Base-by-base conservation (phyloP, 2,329 filamentous ascomycete genomes). In the Colletotrichum lini region DNA sequence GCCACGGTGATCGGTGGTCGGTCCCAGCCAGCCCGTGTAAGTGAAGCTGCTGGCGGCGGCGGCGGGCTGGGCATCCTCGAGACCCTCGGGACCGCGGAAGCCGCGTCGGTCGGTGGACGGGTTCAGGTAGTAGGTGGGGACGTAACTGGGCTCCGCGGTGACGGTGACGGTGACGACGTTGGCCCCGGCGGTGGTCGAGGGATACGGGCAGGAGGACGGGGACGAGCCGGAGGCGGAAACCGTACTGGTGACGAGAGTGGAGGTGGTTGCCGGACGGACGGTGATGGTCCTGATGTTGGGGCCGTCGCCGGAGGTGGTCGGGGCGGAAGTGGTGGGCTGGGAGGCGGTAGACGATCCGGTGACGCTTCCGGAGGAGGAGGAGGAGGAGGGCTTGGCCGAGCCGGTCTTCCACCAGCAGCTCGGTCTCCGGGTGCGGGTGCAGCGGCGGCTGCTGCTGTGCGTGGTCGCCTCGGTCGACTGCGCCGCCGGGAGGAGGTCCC, bases 121-220 rank as follows among this genome's bases (percentile, higher is more conserved):
- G n/a, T 50, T n/a, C 30, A 52, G 30, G 45, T 42, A 2, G 21
- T 52, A 62, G 21, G 45, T 62, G 15, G 59, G 59, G 59, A 21
- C 26, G 45, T 62, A 42, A 4, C 16, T 21, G n/a, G 59, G 45
- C n/a, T 9, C 2, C 7, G n/a, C n/a, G 16, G 58, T 26, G 23
- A 38, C 30, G n/a, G 45, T 50, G 23, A 58, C 18, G 16, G 53
- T 56, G 53, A 56, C 53, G 35, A n/a, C 4, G 53, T 18, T 16
- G 57, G 26, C 23, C 4, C 42, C 30, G 21, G 30, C 30, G 30
- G 30, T 35, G 30, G 30, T 35, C 30, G 30, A 35, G 30, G 30
- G 30, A 9, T 35, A 35, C 30, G 30, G 30, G 30, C 30, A 35
- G 30, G 56, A 45, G 15, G 56, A 45, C 15, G 23, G 13, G 18